These are phyloP conservation scores for Boechera stricta DNA, from an alignment of 345 rosid genomes.

Conservation along the genomic window DNA sequence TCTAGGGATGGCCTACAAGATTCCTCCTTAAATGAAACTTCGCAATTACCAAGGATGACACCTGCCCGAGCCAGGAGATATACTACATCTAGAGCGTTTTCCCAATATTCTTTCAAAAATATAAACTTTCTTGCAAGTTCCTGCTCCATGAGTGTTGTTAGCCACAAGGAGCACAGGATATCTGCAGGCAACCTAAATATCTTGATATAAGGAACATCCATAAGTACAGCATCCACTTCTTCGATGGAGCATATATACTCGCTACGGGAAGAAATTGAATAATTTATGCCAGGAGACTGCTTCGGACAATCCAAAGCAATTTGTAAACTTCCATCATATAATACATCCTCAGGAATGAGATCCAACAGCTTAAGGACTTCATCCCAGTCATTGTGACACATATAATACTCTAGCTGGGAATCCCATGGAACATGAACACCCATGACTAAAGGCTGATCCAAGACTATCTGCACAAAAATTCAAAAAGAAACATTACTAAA, in stretches of 20 bases:
- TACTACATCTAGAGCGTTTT: slow-evolving; percentile 69
- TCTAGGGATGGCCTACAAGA: slow-evolving; percentile 52
- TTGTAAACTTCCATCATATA: slow-evolving; percentile 78
- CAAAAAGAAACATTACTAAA: slow-evolving; percentile 40
- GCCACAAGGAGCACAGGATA: slow-evolving; percentile 68
- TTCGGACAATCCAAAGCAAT: slow-evolving; percentile 69
- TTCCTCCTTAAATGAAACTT: slow-evolving; percentile 52
- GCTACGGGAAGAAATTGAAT: slow-evolving; percentile 53
- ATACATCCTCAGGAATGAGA: slow-evolving; percentile 67
- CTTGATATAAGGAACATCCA: slow-evolving; percentile 83
- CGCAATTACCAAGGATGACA: slow-evolving; percentile 58
- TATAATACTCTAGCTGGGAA: slow-evolving; percentile 86
- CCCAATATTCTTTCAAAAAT: slow-evolving; percentile 89
- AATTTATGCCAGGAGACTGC: slow-evolving; percentile 52
- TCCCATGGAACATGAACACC: slow-evolving; percentile 96
- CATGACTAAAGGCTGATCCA: slow-evolving; percentile 95
- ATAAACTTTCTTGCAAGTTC: slow-evolving; percentile 82
- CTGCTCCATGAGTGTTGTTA: slow-evolving; percentile 77
- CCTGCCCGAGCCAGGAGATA: slow-evolving; percentile 83
- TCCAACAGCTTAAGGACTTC: slow-evolving; percentile 84
- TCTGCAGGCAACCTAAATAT: slow-evolving; percentile 64
- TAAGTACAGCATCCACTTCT: slow-evolving; percentile 77
- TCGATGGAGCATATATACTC: slow-evolving; percentile 71
- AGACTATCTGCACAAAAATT: slow-evolving; percentile 69
- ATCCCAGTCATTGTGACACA: slow-evolving; percentile 91